phyloP scores from a whole-genome alignment of 768 basidiomycete species.

The Bullera alba region DNA sequence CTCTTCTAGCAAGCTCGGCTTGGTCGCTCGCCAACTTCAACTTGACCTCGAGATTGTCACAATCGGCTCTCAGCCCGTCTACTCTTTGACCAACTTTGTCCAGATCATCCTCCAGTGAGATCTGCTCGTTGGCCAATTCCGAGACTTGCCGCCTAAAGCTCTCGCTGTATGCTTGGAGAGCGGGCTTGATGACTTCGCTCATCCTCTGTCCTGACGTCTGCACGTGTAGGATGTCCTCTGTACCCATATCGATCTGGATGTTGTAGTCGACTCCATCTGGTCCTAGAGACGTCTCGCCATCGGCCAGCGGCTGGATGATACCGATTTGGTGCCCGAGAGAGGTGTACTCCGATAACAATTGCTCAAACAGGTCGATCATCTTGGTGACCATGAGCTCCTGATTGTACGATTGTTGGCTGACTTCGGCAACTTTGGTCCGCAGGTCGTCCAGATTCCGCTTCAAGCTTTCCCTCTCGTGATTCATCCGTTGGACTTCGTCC shows the following conservation, averaged over 20 bases:
- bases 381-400: constrained; percentile 79
- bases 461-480: constrained; percentile 74
- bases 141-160: constrained; percentile 63
- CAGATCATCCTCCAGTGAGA: constrained; percentile 73
- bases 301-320: constrained; percentile 58
- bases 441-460: constrained; percentile 46
- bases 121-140: constrained; percentile 65
- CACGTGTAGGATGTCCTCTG: constrained; percentile 62
- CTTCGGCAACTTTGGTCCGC: constrained; percentile 66
- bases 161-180: constrained; percentile 65
- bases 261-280: constrained; percentile 66
- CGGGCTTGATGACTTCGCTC: constrained; percentile 66
- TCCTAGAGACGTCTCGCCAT: constrained; percentile 48
- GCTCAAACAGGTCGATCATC: constrained; percentile 71
- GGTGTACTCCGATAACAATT: constrained; percentile 71
- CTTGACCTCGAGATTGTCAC: constrained; percentile 65
- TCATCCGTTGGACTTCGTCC: constrained; percentile 87
- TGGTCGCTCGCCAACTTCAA: constrained; percentile 30
- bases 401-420: constrained; percentile 63
- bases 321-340: constrained; percentile 67
- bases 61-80: constrained; percentile 74
- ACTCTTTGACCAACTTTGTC: constrained; percentile 69
- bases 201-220: constrained; percentile 61
- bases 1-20: constrained; percentile 38
- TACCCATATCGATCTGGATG: constrained; percentile 72